Evolutionary conservation across 768 basidiomycete species (phyloP).

Genomic region (Suillus ampliporus): DNA sequence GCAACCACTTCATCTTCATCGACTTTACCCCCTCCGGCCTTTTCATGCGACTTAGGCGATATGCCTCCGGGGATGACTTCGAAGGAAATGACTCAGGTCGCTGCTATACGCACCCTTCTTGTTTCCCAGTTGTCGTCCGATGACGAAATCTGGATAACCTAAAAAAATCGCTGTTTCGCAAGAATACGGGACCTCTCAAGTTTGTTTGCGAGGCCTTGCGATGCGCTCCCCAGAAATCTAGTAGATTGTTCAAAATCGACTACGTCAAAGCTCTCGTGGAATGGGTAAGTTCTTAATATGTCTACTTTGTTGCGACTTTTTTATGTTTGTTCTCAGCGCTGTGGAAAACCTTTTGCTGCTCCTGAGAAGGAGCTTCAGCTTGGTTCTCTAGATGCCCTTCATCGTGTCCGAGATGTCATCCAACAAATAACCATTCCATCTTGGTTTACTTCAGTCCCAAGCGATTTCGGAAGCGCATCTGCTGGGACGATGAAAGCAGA

Average conservation of each 20-base stretch:
- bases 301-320: neutral
- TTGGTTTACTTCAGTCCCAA: conserved; percentile 21
- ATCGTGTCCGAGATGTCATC: conserved; percentile 3
- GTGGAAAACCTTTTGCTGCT: conserved; percentile 7
- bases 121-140: neutral
- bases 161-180: conserved; percentile 8
- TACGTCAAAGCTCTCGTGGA: conserved; percentile 14
- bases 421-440: conserved; percentile 10
- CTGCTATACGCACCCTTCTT: conserved; percentile 14
- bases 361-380: neutral
- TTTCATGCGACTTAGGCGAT: neutral
- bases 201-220: neutral
- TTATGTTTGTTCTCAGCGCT: conserved; percentile 1
- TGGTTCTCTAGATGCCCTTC: neutral
- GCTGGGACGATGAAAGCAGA: conserved; percentile 44
- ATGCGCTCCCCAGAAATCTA: conserved; percentile 10
- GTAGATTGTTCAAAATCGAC: conserved; percentile 10
- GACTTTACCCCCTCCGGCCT: conserved; percentile 1
- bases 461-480: conserved; percentile 25
- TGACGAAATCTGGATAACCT: conserved; percentile 4
- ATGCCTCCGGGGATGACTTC: neutral
- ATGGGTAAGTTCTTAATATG: conserved; percentile 15
- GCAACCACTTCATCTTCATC: neutral
- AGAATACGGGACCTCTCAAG: conserved; percentile 12
- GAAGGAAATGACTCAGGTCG: conserved; percentile 11